phyloP scores from a whole-genome alignment of 768 basidiomycete species.

The Russula brevipes region DNA sequence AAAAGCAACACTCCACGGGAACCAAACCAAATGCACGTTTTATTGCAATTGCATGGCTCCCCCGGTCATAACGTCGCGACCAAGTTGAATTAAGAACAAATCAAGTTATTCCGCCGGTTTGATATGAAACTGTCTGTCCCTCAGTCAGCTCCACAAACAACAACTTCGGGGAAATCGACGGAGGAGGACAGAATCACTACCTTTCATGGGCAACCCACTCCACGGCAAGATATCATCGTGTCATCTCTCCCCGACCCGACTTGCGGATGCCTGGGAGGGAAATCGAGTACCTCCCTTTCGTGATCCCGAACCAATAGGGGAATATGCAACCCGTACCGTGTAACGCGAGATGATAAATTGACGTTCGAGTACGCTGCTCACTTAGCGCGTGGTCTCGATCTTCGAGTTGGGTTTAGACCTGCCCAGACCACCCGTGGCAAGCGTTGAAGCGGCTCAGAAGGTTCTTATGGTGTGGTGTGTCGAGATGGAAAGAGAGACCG shows the following conservation, averaged over 20 bases:
- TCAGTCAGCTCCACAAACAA: no score
- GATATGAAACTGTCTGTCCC: no score
- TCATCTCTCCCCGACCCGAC: neutral
- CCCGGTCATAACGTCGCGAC: neutral
- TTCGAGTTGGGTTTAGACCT: constrained; percentile 35
- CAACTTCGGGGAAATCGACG: no score
- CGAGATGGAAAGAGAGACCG: constrained; percentile 37
- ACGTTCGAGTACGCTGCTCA: neutral
- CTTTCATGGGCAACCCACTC: constrained; percentile 33
- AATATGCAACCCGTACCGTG: no score
- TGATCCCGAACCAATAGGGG: no score
- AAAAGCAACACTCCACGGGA: constrained; percentile 40
- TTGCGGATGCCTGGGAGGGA: constrained; percentile 30
- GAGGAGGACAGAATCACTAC: no score
- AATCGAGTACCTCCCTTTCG: constrained; percentile 29
- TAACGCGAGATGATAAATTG: neutral
- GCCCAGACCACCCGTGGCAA: constrained; percentile 34
- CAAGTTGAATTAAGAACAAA: constrained; percentile 3
- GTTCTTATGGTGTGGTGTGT: constrained; percentile 33
- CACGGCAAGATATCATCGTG: constrained; percentile 27
- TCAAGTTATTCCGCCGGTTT: constrained; percentile 39
- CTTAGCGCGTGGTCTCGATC: neutral
- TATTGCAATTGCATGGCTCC: neutral
- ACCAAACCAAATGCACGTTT: constrained; percentile 26
- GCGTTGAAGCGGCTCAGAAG: constrained; percentile 39